Conservation (phyloP, 2,329 filamentous ascomycete species). For the Phialophora chinensis region DNA sequence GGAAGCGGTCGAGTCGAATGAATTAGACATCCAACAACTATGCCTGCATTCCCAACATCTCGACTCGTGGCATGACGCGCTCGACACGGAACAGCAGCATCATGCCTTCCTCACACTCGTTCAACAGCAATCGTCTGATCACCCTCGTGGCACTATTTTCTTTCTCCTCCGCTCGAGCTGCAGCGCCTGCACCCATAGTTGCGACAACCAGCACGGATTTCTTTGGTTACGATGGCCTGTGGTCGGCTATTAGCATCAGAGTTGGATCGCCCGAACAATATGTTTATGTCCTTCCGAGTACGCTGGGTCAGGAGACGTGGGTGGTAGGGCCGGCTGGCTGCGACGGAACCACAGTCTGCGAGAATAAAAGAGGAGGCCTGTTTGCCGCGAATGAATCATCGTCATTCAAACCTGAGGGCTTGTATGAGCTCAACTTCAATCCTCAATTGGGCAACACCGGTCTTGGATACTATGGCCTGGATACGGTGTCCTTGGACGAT, state of each 20-base stretch:
- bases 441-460: slow-evolving; percentile 36
- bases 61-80: slow-evolving; percentile 25
- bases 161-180: slow-evolving; percentile 2
- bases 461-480: slow-evolving; percentile 46
- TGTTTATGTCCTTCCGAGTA: slow-evolving; percentile 42
- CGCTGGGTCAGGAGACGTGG: slow-evolving; percentile 43
- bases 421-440: slow-evolving; percentile 41
- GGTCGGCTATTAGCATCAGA: slow-evolving; percentile 42
- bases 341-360: slow-evolving; percentile 41
- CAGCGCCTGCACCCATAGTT: slow-evolving; percentile 30
- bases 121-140: slow-evolving; percentile 13
- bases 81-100: neutral
- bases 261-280: slow-evolving; percentile 43
- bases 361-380: slow-evolving; percentile 41
- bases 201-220: slow-evolving; percentile 34
- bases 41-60: slow-evolving; percentile 9
- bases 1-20: neutral
- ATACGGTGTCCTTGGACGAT: slow-evolving; percentile 43
- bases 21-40: slow-evolving; percentile 6
- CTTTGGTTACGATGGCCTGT: slow-evolving; percentile 42
- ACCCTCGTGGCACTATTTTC: slow-evolving; percentile 6
- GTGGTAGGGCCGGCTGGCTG: slow-evolving; percentile 42
- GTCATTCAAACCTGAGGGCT: slow-evolving; percentile 42
- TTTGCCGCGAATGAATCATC: slow-evolving; percentile 45
- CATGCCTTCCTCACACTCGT: neutral